A percentile compares a stretch with the other conserved stretches of the same genome.
These are phyloP conservation scores for Chaetomiaceae sp. DNA, from an alignment of 2,329 filamentous ascomycete species.

Conservation along the genomic window DNA sequence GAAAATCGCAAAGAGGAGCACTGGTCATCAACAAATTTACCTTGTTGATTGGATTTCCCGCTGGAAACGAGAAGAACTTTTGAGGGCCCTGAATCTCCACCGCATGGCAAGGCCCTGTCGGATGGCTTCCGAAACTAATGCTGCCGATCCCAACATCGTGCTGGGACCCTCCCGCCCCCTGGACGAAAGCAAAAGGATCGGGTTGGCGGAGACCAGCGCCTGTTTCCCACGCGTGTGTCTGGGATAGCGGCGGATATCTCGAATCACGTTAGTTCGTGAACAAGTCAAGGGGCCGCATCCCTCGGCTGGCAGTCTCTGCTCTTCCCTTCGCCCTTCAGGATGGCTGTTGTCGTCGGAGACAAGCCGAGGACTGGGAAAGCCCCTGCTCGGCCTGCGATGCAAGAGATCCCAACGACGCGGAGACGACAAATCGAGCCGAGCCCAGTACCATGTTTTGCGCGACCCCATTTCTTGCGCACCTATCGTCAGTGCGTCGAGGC, in stretches of 20 bases:
- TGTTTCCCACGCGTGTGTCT: constrained; percentile 13
- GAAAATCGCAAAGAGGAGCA: no score
- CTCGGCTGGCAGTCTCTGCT: no score
- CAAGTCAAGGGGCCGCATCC: no score
- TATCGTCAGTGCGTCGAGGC: background rate
- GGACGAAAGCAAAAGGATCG: background rate
- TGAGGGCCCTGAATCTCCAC: no score
- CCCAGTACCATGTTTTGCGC: constrained; percentile 2
- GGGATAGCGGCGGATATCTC: no score
- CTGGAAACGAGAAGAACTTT: background rate
- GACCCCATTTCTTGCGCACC: background rate
- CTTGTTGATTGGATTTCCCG: no score
- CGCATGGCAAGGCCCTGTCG: constrained; percentile 12
- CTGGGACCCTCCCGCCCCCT: background rate
- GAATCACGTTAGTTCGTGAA: no score
- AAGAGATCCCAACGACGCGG: background rate
- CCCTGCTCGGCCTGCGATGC: background rate
- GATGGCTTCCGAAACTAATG: constrained; percentile 15
- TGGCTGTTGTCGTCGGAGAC: background rate
- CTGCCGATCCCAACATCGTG: constrained; percentile 10
- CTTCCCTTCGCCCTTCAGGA: background rate
- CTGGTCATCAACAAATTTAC: no score
- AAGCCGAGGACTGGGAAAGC: background rate
- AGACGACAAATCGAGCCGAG: background rate
- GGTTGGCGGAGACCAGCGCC: background rate